Base-by-base conservation (phyloP, 257 asterid genomes). In the Scutellaria baicalensis region DNA sequence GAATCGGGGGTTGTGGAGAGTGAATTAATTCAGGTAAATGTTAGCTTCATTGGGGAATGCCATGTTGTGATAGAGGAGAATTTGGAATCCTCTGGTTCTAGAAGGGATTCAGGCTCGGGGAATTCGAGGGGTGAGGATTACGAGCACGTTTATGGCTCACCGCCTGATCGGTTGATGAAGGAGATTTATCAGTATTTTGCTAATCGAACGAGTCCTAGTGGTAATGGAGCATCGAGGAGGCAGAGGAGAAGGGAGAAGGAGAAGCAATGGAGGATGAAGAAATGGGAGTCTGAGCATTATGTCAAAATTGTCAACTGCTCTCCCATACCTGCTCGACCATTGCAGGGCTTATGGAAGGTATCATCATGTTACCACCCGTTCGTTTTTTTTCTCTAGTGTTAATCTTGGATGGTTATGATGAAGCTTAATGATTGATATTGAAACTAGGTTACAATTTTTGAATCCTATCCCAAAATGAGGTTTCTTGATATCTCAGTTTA, bases 281-380 rank as follows among this genome's bases (percentile, higher is more conserved):
- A 81, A 75, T 83, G 86, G 96, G 96, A 85, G 69, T 77, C 92
- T 0, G 89, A 89, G 77, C 81, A 90, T 85, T 88, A 81, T 77
- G 93, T 90, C 61, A 93, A 88, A 66, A 88, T 90, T 20, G 87
- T 73, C 10, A 85, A 87, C 69, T 85, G 86, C 77, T 85, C 92
- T 4, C 97, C 98, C 18, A 82, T 78, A 3, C 85, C 83, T 21
- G 42, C 80, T 9, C 84, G 87, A 42, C 98, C 97, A 43, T 83
- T 93, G 78, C 98, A 93, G 84, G 98, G 97, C 65, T 78, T 93
- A 38, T 90, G 98, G 98, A 93, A 93, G 97, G 97, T 93, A 79
- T 52, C 47, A 12, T 6, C 64, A 70, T 38, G 36, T 66, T 13
- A 9, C 17, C 23, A 47, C 9, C n/a, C 55, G 45, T 36, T 78